Evolutionary conservation across 306 rosid species (phyloP).

Genomic region (Quillaja saponaria): DNA sequence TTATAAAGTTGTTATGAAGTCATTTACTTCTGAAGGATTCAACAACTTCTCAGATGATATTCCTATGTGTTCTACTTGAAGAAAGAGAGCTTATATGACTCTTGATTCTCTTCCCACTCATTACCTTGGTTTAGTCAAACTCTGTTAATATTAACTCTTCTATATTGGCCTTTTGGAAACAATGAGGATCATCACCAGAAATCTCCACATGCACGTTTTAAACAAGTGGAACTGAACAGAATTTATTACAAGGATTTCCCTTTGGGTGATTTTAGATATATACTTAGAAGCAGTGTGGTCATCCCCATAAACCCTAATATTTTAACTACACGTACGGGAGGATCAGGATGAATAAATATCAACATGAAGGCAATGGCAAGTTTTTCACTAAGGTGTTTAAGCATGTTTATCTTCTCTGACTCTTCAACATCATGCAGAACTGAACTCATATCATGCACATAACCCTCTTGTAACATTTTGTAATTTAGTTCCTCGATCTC

Average conservation of each 20-base stretch:
- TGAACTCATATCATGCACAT: constrained; percentile 73
- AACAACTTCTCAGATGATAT: not conserved
- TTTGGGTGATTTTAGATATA: constrained; percentile 73
- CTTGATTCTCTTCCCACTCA: not conserved
- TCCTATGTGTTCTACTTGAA: constrained; percentile 9
- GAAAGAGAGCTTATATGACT: constrained; percentile 12
- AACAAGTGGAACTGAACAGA: constrained; percentile 82
- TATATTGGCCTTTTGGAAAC: constrained; percentile 4
- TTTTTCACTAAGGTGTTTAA: constrained; percentile 82
- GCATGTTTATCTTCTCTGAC: constrained; percentile 79
- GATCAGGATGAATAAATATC: constrained; percentile 68
- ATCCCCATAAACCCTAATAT: constrained; percentile 87
- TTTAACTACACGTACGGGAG: constrained; percentile 77
- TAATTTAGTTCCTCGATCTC: constrained; percentile 60
- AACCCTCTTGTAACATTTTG: constrained; percentile 73
- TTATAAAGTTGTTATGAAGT: not conserved
- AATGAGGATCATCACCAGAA: constrained; percentile 57
- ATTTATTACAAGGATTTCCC: constrained; percentile 94
- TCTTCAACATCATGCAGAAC: constrained; percentile 87
- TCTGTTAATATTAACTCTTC: not conserved
- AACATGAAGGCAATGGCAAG: constrained; percentile 91
- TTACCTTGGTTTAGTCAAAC: not conserved
- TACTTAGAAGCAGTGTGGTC: constrained; percentile 93
- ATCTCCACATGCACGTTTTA: constrained; percentile 88
- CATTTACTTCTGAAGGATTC: not conserved